Base-by-base conservation (phyloP, 345 rosid genomes). In the Populus nigra region DNA sequence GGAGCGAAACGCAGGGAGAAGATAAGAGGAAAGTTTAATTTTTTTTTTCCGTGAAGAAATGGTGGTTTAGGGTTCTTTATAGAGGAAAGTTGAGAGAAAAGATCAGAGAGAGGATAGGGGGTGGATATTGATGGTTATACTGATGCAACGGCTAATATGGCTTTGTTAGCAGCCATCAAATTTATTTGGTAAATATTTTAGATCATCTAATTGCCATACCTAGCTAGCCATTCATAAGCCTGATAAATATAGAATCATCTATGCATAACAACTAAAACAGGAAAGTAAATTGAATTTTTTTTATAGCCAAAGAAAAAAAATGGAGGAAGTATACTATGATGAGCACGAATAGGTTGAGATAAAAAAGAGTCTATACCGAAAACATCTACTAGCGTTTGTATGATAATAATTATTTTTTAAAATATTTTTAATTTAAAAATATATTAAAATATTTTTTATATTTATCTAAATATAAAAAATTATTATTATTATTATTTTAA, bases 1-100 rank as follows among this genome's bases (percentile, higher is more conserved):
- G 84, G 83, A 73, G 75, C 87, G 76, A 80, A 82, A 77, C 84
- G 77, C 78, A 77, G 73, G 50, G 16, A 75, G 53, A 69, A 27
- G 47, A 73, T 69, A 65, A 79, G 82, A 50, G 78, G 76, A 75
- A 35, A 79, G 41, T 29, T 50, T 72, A 65, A 6, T 59, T 33
- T 59, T 45, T 53, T 69, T 70, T 69, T 69, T 29, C 31, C 20
- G 71, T n/a, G 61, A 10, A 10, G 72, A 67, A 62, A 79, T 72
- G 76, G 65, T 8, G 76, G 69, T 15, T 20, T 82, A 75, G 83
- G 83, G 86, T 59, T 84, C 31, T 68, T 83, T 85, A 84, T 84
- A 88, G 80, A 70, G 20, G 13, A 22, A 43, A 45, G 9, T 33
- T n/a, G 55, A 62, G 11, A 5, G 2, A 53, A 68, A 75, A 38